Evolutionary conservation across 768 basidiomycete genomes (phyloP).

Genomic region (Leccinum subgranulosum): DNA sequence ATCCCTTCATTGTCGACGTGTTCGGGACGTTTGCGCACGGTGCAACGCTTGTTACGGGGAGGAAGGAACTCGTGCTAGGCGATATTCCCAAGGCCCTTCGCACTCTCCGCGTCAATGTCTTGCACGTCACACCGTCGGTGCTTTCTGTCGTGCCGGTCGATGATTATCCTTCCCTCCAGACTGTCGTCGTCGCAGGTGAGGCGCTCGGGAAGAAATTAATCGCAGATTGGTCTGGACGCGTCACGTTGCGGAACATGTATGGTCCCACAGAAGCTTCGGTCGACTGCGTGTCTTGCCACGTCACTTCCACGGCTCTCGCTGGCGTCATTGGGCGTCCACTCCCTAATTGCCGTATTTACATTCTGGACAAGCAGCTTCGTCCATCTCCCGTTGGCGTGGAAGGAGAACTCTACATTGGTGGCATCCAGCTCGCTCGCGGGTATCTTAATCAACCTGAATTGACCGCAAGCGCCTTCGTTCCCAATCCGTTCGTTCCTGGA

Average conservation of each 20-base stretch:
- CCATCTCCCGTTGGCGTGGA: conserved; percentile 30
- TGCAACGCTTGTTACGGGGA: conserved; percentile 20
- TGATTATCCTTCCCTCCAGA: conserved; percentile 26
- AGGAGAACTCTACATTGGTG: conserved; percentile 23
- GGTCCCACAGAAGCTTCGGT: conserved; percentile 34
- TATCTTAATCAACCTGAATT: conserved; percentile 28
- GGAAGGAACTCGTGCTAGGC: conserved; percentile 29
- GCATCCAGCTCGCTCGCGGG: conserved; percentile 20
- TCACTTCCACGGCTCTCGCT: conserved; percentile 15
- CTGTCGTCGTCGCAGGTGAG: conserved; percentile 26
- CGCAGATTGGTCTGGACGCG: conserved; percentile 23
- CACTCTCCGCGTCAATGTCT: conserved; percentile 23
- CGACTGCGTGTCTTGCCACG: conserved; percentile 27
- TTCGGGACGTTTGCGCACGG: conserved; percentile 20
- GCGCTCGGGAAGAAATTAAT: conserved; percentile 22
- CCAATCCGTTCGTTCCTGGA: conserved; percentile 28
- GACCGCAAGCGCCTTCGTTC: conserved; percentile 24
- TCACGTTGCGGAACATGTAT: conserved; percentile 32
- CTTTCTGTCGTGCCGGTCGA: conserved; percentile 25
- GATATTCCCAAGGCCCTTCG: conserved; percentile 28
- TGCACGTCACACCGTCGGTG: conserved; percentile 32
- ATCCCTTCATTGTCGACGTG: conserved; percentile 19
- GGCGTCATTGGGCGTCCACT: conserved; percentile 32
- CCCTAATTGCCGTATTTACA: conserved; percentile 29
- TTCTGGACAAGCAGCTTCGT: conserved; percentile 25